Base-by-base conservation (phyloP, 2,329 filamentous ascomycete genomes). In the Capronia americana region DNA sequence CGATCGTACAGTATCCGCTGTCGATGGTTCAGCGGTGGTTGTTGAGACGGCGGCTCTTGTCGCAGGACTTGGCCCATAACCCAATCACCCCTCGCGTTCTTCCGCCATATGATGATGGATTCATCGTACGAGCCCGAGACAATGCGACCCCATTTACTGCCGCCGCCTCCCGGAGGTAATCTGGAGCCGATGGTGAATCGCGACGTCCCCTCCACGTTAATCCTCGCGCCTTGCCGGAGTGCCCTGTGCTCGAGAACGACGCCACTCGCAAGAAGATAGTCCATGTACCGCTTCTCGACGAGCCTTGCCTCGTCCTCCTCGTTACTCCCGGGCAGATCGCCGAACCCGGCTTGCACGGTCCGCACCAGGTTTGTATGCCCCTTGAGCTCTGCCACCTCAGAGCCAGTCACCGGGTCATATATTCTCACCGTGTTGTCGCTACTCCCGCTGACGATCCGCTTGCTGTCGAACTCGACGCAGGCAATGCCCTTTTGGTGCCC, bases 91-190 rank as follows among this genome's bases (percentile, higher is more conserved):
- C 95, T 89, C 70, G 88, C 87, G 70, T 96, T 91, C 68, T 92
- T 89, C 72, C 91, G 90, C 95, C 95, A 99, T 64, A 99, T 92
- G 71, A 97, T 93, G 72, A 99, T 92, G 11, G 89, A 93, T 79
- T 97, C 92, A 72, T 99, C 95, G 73, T 99, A 99, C 0, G 93
- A 97, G 2, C 95, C 95, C 6, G 93, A 97, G 3, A 99, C 92
- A 66, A 99, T 99, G n/a, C 93, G 89, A 10, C 91, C 92, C 82
- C 94, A 97, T 71, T 86, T 89, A 74, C 92, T 92, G 28, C 94
- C 93, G 46, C 94, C 94, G 26, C 94, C 93, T 12, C 94, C 94
- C 0, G 94, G 93, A 1, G 94, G 94, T 2, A 98, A 84, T 75
- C 92, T 95, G 17, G 93, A 92, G 0, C 93, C 93, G 57, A 92